Percentiles rank a stretch among this genome's conserved stretches.
These are phyloP conservation scores for Artemisia princeps DNA, from an alignment of 140 eudicot species.

Conservation along the genomic window DNA sequence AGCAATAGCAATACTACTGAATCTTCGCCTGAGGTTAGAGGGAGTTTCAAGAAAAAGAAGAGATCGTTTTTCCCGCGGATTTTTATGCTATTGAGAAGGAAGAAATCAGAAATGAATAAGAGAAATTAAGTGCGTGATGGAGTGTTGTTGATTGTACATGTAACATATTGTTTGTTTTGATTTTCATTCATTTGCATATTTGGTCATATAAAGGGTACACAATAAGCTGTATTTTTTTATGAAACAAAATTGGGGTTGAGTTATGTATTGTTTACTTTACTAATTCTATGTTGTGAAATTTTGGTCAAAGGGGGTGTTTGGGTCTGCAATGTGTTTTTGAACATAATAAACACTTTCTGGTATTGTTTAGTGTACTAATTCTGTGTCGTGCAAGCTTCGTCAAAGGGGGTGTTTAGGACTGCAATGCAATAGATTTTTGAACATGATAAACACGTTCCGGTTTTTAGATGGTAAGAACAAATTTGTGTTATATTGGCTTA, in stretches of 20 bases:
- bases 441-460: too few species aligned
- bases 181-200: constrained; percentile 26
- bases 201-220: constrained; percentile 22
- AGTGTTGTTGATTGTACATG: constrained; percentile 14
- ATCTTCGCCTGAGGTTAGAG: constrained; percentile 41
- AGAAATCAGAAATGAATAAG: constrained; percentile 41
- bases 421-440: too few species aligned
- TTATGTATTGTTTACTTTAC: constrained; percentile 24
- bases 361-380: constrained; percentile 10
- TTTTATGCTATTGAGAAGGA: constrained; percentile 63
- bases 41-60: constrained; percentile 46
- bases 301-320: constrained; percentile 4
- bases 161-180: constrained; percentile 20
- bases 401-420: not conserved
- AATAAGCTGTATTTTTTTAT: constrained; percentile 15
- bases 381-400: constrained; percentile 7
- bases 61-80: constrained; percentile 58
- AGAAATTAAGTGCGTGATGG: constrained; percentile 13
- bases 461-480: too few species aligned
- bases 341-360: too few species aligned
- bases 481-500: too few species aligned
- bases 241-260: constrained; percentile 18
- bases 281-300: constrained; percentile 2
- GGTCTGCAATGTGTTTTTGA: too few species aligned
- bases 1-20: constrained; percentile 42